Evolutionary conservation across 768 basidiomycete genomes (phyloP), one percentile per base, ranked within the genome.

Genomic region (Lactarius deliciosus): DNA sequence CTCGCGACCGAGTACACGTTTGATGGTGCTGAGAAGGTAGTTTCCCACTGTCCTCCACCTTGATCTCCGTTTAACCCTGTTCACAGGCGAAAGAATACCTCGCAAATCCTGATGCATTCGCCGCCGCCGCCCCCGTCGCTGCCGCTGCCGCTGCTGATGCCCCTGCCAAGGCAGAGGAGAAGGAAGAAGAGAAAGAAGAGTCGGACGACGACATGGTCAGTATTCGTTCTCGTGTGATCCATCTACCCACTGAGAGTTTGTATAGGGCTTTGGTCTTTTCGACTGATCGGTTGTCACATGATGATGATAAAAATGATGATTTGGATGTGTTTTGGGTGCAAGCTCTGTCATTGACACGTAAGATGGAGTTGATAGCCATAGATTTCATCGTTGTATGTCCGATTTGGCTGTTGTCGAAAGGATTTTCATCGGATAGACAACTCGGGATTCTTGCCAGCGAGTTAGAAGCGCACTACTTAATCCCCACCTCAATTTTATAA

Each of bases 21-120:
- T 78, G 93, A 96, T 75, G 95, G 88, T 68, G 85, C 91, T 64
- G 93, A 93, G 76, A 92, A 97, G 91, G 94, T 94, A 68, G 73
- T 86, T 75, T 45, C 61, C 34, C 45, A 16, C 61, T 34, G 34
- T 47, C 43, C 55, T 18, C 38, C 65, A 25, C 61, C 57, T 61
- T 73, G 68, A 57, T 58, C 74, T 66, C 65, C 74, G 72, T 77
- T 79, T 76, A 72, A 71, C 73, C 69, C 38, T 68, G 56, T 57
- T 72, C 40, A 6, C 72, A 96, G 94, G 86, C 91, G 80, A 98
- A 97, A 85, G 96, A 92, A 75, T 92, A 90, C 82, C 88, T 98
- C 73, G 97, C 89, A 76, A 97, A 98, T 85, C 96, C 97, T 59
- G 95, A 97, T 63, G 96, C 96, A n/a, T 99, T 96, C 74, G 94